Evolutionary conservation across 2,329 filamentous ascomycete species (phyloP).

Genomic region (Xylaria sp.): DNA sequence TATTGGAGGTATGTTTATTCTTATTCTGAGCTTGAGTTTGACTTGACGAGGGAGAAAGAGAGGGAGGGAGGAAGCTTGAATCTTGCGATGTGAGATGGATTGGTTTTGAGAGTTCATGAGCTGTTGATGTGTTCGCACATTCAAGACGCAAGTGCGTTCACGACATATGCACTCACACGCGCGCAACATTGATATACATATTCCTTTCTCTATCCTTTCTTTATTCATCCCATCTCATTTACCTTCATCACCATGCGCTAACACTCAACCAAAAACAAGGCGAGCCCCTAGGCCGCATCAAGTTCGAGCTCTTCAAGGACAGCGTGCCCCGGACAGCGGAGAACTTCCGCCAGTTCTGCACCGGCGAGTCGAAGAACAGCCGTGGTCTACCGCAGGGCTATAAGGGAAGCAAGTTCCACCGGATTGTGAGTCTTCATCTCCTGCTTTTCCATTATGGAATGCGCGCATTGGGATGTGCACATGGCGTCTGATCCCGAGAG

Average conservation of each 20-base stretch:
- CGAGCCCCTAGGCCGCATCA: constrained; percentile 78
- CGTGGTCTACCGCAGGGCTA: constrained; percentile 81
- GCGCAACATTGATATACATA: no score
- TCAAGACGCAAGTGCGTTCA: no score
- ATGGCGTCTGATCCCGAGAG: neutral
- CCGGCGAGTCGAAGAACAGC: constrained; percentile 78
- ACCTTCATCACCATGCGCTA: neutral
- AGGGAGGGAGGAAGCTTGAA: neutral
- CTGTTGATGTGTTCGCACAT: no score
- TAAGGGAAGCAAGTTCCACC: constrained; percentile 90
- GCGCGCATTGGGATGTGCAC: neutral
- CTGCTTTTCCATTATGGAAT: neutral
- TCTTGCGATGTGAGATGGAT: neutral
- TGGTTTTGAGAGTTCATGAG: no score
- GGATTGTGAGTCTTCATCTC: constrained; percentile 62
- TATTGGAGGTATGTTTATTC: constrained; percentile 75
- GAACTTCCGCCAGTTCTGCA: constrained; percentile 97
- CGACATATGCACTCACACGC: no score
- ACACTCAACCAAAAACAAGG: constrained; percentile 45
- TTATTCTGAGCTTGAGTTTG: no score
- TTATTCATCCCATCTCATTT: neutral
- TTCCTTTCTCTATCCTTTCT: no score
- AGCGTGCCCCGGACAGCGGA: constrained; percentile 83
- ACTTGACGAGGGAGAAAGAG: no score
- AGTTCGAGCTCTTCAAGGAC: constrained; percentile 85